Evolutionary conservation across 1,284 basidiomycete genomes (phyloP).

Genomic region (Ganoderma leucocontextum): DNA sequence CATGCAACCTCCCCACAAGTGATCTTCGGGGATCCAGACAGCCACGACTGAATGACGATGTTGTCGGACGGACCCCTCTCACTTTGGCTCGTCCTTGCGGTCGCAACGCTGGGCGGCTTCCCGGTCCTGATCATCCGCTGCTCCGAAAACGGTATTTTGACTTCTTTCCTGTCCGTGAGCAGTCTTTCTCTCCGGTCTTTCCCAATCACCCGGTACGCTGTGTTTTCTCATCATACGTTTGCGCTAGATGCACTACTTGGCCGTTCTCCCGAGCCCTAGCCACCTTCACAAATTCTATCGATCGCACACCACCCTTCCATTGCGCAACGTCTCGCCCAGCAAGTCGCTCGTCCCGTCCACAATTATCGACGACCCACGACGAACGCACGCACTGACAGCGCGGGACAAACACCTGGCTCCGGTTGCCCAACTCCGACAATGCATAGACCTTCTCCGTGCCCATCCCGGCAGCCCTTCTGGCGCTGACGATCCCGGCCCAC

Average conservation of each 20-base stretch:
- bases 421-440: constrained; percentile 7
- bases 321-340: not conserved
- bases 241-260: not conserved
- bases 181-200: not conserved
- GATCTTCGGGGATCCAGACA: not conserved
- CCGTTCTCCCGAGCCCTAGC: constrained; percentile 1
- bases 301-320: constrained; percentile 2
- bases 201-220: constrained; percentile 12
- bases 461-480: constrained; percentile 8
- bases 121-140: constrained; percentile 15
- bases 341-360: not conserved
- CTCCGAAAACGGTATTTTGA: constrained; percentile 3
- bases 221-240: not conserved
- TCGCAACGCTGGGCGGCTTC: constrained; percentile 4
- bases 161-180: constrained; percentile 1
- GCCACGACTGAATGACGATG: constrained; percentile 11
- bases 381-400: not conserved
- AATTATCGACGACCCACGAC: not conserved
- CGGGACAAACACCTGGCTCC: not conserved
- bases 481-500: constrained; percentile 22
- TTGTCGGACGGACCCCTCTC: constrained; percentile 13
- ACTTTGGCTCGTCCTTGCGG: constrained; percentile 11
- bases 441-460: not conserved
- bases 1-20: not conserved
- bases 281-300: not conserved